These are phyloP conservation scores for Fusarium napiforme DNA, from an alignment of 2,329 filamentous ascomycete species.

Conservation along the genomic window DNA sequence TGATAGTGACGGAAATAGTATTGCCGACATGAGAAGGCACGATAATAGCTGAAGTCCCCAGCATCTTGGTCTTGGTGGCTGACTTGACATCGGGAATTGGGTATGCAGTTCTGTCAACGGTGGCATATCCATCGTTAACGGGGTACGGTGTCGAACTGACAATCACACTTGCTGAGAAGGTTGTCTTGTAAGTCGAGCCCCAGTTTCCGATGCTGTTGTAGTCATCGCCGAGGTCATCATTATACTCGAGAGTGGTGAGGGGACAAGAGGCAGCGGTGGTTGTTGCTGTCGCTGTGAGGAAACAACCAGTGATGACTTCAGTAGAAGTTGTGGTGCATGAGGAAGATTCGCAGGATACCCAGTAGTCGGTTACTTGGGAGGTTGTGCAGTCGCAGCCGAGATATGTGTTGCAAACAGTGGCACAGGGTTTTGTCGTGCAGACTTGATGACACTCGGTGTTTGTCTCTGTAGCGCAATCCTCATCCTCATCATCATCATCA, in stretches of 20 bases:
- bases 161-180: constrained; percentile 2
- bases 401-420: constrained; percentile 20
- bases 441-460: constrained; percentile 24
- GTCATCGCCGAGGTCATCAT: background rate
- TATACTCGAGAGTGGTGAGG: background rate
- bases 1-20: background rate
- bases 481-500: constrained; percentile 7
- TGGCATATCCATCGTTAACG: constrained; percentile 11
- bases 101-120: constrained; percentile 12
- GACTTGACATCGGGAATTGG: background rate
- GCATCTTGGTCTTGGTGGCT: constrained; percentile 1
- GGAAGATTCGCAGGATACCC: constrained; percentile 14
- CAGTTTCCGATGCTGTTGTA: background rate
- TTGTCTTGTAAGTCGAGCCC: background rate
- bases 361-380: constrained; percentile 16
- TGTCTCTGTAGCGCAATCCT: constrained; percentile 21
- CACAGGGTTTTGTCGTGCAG: constrained; percentile 12
- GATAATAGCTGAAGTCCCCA: background rate
- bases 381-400: constrained; percentile 21
- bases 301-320: constrained; percentile 14
- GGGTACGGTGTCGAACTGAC: background rate
- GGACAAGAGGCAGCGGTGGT: constrained; percentile 4
- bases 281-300: constrained; percentile 13
- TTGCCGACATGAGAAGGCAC: background rate
- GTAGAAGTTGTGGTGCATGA: constrained; percentile 9